Conservation (phyloP, 1,284 basidiomycete species). For the Phellinidium pouzarii region DNA sequence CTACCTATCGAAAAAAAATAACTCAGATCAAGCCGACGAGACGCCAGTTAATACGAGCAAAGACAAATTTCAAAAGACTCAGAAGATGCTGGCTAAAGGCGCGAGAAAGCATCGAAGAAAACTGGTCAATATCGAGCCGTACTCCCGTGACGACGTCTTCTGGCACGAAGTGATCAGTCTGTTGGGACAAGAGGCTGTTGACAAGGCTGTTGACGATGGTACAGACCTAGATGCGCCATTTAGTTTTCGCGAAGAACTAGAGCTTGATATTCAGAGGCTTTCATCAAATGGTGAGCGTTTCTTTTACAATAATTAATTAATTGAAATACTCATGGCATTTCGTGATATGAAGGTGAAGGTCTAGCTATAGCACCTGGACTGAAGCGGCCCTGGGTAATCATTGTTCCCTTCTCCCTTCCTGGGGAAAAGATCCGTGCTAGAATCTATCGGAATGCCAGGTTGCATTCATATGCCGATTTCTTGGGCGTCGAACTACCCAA, state of each 20-base stretch:
- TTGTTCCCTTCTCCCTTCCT: slow-evolving; percentile 79
- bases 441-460: slow-evolving; percentile 58
- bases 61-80: not conserved
- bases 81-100: slow-evolving; percentile 11
- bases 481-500: slow-evolving; percentile 66
- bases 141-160: slow-evolving; percentile 69
- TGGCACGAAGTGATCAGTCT: slow-evolving; percentile 64
- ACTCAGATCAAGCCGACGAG: not conserved
- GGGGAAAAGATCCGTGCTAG: slow-evolving; percentile 71
- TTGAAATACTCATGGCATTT: not conserved
- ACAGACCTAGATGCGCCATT: slow-evolving; percentile 57
- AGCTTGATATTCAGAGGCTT: slow-evolving; percentile 56
- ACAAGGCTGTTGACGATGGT: slow-evolving; percentile 41
- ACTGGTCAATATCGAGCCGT: slow-evolving; percentile 47
- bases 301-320: not conserved
- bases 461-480: slow-evolving; percentile 75
- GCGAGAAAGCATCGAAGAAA: slow-evolving; percentile 22
- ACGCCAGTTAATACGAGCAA: not conserved
- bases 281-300: slow-evolving; percentile 55
- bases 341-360: slow-evolving; percentile 51
- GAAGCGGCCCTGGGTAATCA: slow-evolving; percentile 68
- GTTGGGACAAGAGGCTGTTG: slow-evolving; percentile 56
- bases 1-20: not conserved
- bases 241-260: slow-evolving; percentile 51
- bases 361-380: slow-evolving; percentile 46